These are phyloP conservation scores for Ramichloridium luteum DNA, from an alignment of 2,329 filamentous ascomycete species.

Conservation along the genomic window DNA sequence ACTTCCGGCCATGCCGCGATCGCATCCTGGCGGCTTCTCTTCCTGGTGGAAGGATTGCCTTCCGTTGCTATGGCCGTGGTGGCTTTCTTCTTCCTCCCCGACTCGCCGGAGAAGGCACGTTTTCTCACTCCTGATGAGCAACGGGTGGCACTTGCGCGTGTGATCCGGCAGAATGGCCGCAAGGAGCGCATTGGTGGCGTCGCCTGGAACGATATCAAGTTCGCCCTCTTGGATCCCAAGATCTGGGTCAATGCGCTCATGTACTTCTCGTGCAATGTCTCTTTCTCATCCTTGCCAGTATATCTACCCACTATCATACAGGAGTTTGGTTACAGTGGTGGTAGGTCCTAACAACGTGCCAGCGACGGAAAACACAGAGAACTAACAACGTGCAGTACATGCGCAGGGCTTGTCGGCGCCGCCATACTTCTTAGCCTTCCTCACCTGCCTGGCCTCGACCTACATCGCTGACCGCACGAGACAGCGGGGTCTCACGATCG, in stretches of 20 bases:
- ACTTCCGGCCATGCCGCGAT: slow-evolving; percentile 46
- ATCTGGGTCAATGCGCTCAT: slow-evolving; percentile 31
- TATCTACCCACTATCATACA: slow-evolving; percentile 48
- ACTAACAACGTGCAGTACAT: slow-evolving; percentile 43
- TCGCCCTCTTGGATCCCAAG: slow-evolving; percentile 30
- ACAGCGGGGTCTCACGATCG: slow-evolving; percentile 16
- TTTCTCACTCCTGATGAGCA: slow-evolving; percentile 33
- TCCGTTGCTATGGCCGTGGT: slow-evolving; percentile 43
- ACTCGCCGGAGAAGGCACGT: slow-evolving; percentile 33
- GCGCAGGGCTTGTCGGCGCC: slow-evolving; percentile 62
- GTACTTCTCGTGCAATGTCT: slow-evolving; percentile 48
- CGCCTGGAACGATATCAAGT: slow-evolving; percentile 35
- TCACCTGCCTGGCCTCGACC: slow-evolving; percentile 10
- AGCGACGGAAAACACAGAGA: neutral
- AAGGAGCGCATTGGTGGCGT: slow-evolving; percentile 28
- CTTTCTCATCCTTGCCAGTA: slow-evolving; percentile 43
- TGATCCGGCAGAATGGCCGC: neutral
- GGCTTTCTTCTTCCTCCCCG: slow-evolving; percentile 38
- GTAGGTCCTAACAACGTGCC: neutral
- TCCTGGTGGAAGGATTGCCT: slow-evolving; percentile 53
- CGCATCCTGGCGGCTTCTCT: slow-evolving; percentile 50
- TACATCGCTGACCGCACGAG: slow-evolving; percentile 3
- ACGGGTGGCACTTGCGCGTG: slow-evolving; percentile 25
- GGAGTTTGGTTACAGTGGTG: slow-evolving; percentile 26
- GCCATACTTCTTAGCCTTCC: slow-evolving; percentile 27